Evolutionary conservation across 805 yeast genomes (phyloP).

Genomic region (Kodamaea kakaduensis): DNA sequence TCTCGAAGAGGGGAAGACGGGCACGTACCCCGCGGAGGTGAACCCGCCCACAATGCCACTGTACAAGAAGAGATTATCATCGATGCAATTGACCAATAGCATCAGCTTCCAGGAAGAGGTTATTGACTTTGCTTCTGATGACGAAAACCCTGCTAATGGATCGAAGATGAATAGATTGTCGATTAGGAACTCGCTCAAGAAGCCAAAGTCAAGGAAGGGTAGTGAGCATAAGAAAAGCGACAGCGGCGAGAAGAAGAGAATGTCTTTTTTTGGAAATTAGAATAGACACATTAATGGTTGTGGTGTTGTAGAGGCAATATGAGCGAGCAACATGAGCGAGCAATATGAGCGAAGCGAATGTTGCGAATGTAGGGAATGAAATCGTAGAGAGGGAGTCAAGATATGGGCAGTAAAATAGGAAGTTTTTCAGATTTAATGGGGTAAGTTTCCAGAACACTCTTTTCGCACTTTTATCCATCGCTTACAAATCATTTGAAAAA

Average conservation of each 20-base stretch:
- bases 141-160: slow-evolving; percentile 35
- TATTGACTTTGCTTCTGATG: slow-evolving; percentile 44
- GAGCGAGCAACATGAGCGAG: too few relatives aligned
- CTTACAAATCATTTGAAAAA: not conserved
- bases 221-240: slow-evolving; percentile 20
- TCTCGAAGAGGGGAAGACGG: slow-evolving; percentile 22
- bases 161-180: slow-evolving; percentile 38
- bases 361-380: too few relatives aligned
- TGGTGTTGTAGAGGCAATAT: too few relatives aligned
- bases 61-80: slow-evolving; percentile 31
- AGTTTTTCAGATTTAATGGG: too few relatives aligned
- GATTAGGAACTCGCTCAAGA: slow-evolving; percentile 36
- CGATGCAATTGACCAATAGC: slow-evolving; percentile 23
- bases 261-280: slow-evolving; percentile 21
- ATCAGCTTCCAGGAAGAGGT: slow-evolving; percentile 40
- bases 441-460: too few relatives aligned
- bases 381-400: too few relatives aligned
- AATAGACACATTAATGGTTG: too few relatives aligned
- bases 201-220: slow-evolving; percentile 22
- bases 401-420: too few relatives aligned
- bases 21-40: slow-evolving; percentile 4
- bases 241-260: slow-evolving; percentile 18
- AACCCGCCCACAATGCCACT: slow-evolving; percentile 19
- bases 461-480: slow-evolving; percentile 1
- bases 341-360: too few relatives aligned